These are phyloP conservation scores for Rosellinia necatrix DNA, from an alignment of 2,329 filamentous ascomycete species.

Conservation along the genomic window DNA sequence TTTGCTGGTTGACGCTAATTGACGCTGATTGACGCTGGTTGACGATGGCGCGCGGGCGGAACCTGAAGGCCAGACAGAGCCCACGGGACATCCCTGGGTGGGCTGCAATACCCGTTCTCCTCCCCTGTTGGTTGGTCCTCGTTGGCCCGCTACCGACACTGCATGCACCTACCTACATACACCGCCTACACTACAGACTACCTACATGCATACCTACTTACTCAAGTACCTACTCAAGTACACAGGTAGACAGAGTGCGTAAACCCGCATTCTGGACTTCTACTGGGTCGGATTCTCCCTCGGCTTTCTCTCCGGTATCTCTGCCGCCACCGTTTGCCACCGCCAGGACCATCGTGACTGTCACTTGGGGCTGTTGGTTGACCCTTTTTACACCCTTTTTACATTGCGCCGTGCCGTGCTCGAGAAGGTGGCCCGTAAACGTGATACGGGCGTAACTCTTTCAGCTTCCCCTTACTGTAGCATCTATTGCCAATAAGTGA, in stretches of 20 bases:
- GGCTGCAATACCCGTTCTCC: too few species aligned
- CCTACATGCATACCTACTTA: too few species aligned
- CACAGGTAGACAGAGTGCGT: not conserved
- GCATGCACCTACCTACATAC: too few species aligned
- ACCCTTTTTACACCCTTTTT: conserved; percentile 2
- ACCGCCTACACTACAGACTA: too few species aligned
- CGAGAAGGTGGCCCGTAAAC: not conserved
- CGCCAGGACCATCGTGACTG: not conserved
- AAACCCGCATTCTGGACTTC: not conserved
- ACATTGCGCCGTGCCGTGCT: not conserved
- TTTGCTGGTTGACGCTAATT: too few species aligned
- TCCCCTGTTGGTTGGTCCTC: too few species aligned
- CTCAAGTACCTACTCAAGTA: too few species aligned
- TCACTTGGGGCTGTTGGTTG: conserved; percentile 12
- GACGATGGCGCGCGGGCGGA: too few species aligned
- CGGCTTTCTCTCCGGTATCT: not conserved
- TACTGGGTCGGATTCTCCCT: not conserved
- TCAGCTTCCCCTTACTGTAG: conserved; percentile 1
- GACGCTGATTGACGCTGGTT: too few species aligned
- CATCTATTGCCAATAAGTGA: not conserved
- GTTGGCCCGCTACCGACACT: too few species aligned
- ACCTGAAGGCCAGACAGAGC: too few species aligned
- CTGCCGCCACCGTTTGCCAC: not conserved
- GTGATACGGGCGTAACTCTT: not conserved
- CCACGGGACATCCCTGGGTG: too few species aligned